Conservation (phyloP, 1,284 basidiomycete species). For the Phlebopus sp. region DNA sequence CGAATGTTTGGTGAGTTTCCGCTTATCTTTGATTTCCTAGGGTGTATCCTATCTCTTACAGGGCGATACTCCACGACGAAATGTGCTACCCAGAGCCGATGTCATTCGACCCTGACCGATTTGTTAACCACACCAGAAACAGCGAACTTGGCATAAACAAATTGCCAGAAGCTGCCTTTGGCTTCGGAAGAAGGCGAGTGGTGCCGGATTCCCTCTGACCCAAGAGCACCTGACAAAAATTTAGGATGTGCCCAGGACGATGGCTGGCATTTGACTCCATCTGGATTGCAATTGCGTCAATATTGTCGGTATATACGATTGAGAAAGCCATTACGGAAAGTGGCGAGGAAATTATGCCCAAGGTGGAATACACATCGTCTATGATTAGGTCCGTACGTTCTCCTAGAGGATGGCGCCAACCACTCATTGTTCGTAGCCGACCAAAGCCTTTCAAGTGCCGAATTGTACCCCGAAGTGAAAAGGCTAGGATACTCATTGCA, state of each 20-base stretch:
- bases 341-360: slow-evolving; percentile 41
- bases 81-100: slow-evolving; percentile 21
- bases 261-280: slow-evolving; percentile 46
- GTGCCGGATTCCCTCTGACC: background rate
- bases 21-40: background rate
- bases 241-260: slow-evolving; percentile 46
- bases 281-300: slow-evolving; percentile 46
- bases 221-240: background rate
- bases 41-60: slow-evolving; percentile 6
- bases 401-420: background rate
- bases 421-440: slow-evolving; percentile 32
- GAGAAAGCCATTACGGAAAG: slow-evolving; percentile 38
- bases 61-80: slow-evolving; percentile 30
- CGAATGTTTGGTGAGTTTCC: slow-evolving; percentile 39
- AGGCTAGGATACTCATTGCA: slow-evolving; percentile 23
- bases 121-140: slow-evolving; percentile 22
- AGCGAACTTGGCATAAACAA: slow-evolving; percentile 23
- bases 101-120: slow-evolving; percentile 24
- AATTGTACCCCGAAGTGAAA: slow-evolving; percentile 39
- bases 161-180: slow-evolving; percentile 36
- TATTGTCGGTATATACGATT: slow-evolving; percentile 43
- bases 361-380: slow-evolving; percentile 39
- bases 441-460: slow-evolving; percentile 44
- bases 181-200: slow-evolving; percentile 41
- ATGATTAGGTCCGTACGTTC: slow-evolving; percentile 39